Evolutionary conservation across 306 rosid species (phyloP), one percentile per base, ranked within the genome.

Genomic region (Lathyrus aphaca): DNA sequence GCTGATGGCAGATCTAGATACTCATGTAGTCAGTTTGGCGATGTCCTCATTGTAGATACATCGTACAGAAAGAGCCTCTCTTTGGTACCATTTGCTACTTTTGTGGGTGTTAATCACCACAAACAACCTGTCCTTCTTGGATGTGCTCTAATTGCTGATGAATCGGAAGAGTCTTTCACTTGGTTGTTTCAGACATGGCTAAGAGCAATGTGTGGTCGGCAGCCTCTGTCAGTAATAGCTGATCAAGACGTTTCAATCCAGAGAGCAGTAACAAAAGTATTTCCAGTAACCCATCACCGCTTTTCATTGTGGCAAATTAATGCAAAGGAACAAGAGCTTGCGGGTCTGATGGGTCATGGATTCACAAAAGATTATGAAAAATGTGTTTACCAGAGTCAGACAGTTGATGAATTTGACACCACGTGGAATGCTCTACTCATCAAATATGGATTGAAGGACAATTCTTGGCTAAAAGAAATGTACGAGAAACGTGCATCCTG

Each of bases 101-200:
- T 94, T 79, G 82, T 86, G 57, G 98, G 98, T 64, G 77, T 94
- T 70, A 94, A 94, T 80, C 98, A 94, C 83, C 97, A 94, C 77
- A 90, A 79, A 77, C 96, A 88, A 71, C 98, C 90, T 10, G 97
- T 94, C 76, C 96, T 90, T 77, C 97, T 94, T 73, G 98, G 84
- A n/a, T 90, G 93, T 78, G 96, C 98, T 76, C 79, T 94, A 59
- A 72, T 90, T 80, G 91, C 96, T 45, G 97, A 90, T 68, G 97
- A 90, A 72, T 90, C 96, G 61, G 89, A 81, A 74, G 89, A 88
- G 75, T 84, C 98, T 66, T 94, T 88, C 81, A 76, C 92, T 64
- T 94, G 98, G 98, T 75, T 94, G 78, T 83, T 94, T 82, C 93
- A 74, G 80, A 88, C 97, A 38, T 94, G 98, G 98, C 88, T 86